Evolutionary conservation across 139 green algal species (phyloP), one percentile per base, ranked within the genome.

Genomic region (Chlorella sp.): DNA sequence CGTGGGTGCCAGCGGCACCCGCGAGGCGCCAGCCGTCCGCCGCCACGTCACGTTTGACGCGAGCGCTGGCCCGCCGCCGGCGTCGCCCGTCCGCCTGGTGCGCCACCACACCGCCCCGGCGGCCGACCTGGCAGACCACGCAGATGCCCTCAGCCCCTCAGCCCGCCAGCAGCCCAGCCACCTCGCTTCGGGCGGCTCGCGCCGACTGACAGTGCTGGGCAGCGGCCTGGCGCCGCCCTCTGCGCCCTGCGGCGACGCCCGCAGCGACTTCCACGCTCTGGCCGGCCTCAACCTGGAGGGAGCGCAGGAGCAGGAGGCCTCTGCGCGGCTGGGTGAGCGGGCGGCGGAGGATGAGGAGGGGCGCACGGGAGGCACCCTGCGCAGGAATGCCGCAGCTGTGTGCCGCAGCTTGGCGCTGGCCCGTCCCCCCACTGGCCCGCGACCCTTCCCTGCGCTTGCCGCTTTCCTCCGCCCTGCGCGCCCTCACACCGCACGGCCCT

Each of bases 241-340:
- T 38, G 29, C 36, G 41, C 31, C 31, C 38, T 53, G 51, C 68
- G 68, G 31, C 38, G 48, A 33, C 40, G 27, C 36, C 31, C 35
- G 29, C 3, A 35, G 25, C 62, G 51, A 38, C 36, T 79, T 74
- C 65, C 73, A 79, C 61, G 31, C 61, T 0, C 41, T 79, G 17
- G 73, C 73, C 0, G 73, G 60, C 0, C 73, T 79, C 12, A 79
- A 79, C 42, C 31, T 79, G 56, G 73, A 79, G 53, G 73, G 73
- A 0, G 73, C 73, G 2, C 48, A 42, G 5, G 56, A 68, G 60
- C 14, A 50, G 35, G n/a, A n/a, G n/a, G n/a, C n/a, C n/a, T n/a
- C n/a, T n/a, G n/a, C n/a, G n/a, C n/a, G n/a, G n/a, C n/a, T n/a
- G n/a, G n/a, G n/a, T n/a, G n/a, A n/a, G n/a, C n/a, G n/a, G n/a